Evolutionary conservation across 805 yeast genomes (phyloP), one percentile per base, ranked within the genome.

Genomic region (Candida silvatica): DNA sequence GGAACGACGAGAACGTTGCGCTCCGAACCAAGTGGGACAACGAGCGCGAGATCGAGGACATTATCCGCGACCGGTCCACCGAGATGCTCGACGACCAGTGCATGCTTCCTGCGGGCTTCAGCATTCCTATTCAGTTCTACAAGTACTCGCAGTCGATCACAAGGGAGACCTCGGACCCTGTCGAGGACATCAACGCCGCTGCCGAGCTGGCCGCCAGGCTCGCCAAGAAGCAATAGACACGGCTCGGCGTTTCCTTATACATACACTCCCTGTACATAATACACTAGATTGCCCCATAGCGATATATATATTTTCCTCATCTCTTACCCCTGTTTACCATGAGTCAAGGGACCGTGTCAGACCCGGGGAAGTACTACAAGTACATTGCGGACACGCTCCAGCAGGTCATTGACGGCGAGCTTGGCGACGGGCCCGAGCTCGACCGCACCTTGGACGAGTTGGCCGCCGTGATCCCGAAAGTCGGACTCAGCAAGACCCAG

Each of bases 31-130:
- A 68, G 58, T 55, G 60, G 12, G 46, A 53, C 16, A 69, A 66
- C 43, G 72, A 69, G 39, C 39, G 41, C 16, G 47, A 49, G 16
- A 49, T 71, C 16, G 77, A 71, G 40, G 41, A 40, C 1, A 69
- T 71, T 3, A 43, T 71, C 3, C 54, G 53, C 34, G 49, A 43
- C 4, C 59, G 65, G 34, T 61, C 66, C 15, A 45, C 46, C 3
- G 56, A 51, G 6, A 38, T 64, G 1, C 33, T 69, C 26, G 38
- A 39, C 12, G 67, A 65, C 38, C 42, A 45, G 4, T 69, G 76
- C 31, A 36, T 43, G 19, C 15, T 49, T 1, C 32, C 30, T 7
- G 8, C 24, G 2, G 23, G 26, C 14, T 37, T 27, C 12, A 45
- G 46, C 16, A 29, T 52, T 2, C 34, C 30, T 3, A 22, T 34